Base-by-base conservation (phyloP, 441 rosid species). In the Brassica balearica region DNA sequence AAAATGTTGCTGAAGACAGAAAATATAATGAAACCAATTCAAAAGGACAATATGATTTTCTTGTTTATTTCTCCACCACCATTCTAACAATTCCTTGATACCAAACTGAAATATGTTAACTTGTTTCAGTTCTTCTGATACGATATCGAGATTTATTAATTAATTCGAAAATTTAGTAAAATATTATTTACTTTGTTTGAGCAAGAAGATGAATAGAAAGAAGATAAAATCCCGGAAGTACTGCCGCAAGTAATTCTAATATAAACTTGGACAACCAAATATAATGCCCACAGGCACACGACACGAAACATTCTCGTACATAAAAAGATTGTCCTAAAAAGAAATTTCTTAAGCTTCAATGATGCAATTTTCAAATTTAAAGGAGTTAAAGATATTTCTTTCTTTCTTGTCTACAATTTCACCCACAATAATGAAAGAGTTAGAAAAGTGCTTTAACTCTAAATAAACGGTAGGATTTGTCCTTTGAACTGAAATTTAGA, bases 171-270 rank as follows among this genome's bases (percentile, higher is more conserved):
- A n/a, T 12, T 12, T n/a, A n/a, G 55, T 5, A 51, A 51, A 51
- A 51, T 51, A 51, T n/a, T 48, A 48, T 12, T 12, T 73, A n/a
- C 15, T 43, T 55, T 17, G 60, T 55, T 55, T 55, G 60, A 36
- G 72, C 41, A 19, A n/a, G 25, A 43, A 43, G 20, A 10, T 41
- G 29, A 66, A 15, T 23, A 29, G 22, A 68, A 58, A 15, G 10
- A 75, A 68, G 68, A 69, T 34, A 51, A 55, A 64, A 64, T 53
- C 71, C 23, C 36, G 22, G 14, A 32, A 70, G 17, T 15, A 77
- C 10, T 53, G 75, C 60, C 60, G 65, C 75, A 77, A 77, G 48
- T 65, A 58, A 77, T 56, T 51, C 20, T 62, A 69, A 34, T 63
- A 69, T 10, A 69, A 6, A 69, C 58, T 34, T 71, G 17, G 38